phyloP scores from a whole-genome alignment of 148 eudicot genomes.

The Cornus suecica region DNA sequence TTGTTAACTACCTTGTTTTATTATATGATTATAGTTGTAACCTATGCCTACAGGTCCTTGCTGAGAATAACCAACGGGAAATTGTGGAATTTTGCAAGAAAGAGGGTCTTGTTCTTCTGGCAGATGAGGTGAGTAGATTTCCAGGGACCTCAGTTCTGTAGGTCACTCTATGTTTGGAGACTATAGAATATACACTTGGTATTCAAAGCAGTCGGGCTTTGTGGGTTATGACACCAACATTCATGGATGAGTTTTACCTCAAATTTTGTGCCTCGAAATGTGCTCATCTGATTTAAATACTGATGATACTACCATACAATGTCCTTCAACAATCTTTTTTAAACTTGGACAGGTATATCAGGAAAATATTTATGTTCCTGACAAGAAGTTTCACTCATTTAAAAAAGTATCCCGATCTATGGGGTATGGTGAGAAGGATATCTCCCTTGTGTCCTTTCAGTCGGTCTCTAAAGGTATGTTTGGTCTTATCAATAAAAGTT shows the following conservation, averaged over 20 bases:
- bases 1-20: neutral
- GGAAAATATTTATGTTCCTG: conserved; percentile 68
- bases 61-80: conserved; percentile 72
- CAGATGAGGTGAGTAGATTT: conserved; percentile 72
- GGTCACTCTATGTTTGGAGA: neutral
- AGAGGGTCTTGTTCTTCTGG: conserved; percentile 91
- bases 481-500: neutral
- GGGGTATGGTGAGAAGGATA: conserved; percentile 68
- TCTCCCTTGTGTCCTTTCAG: conserved; percentile 63
- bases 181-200: neutral
- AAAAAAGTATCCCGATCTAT: conserved; percentile 69
- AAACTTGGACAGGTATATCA: conserved; percentile 61
- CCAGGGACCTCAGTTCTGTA: neutral
- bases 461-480: conserved; percentile 74
- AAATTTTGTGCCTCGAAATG: neutral
- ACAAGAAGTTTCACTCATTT: conserved; percentile 73
- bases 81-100: conserved; percentile 89
- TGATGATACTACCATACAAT: neutral
- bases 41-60: conserved; percentile 60
- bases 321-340: neutral
- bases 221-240: neutral
- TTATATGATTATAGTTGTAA: neutral
- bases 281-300: neutral
- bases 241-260: neutral
- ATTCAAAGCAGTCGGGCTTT: neutral